A percentile compares a stretch with the other conserved stretches of the same genome.
Evolutionary conservation across 768 basidiomycete species (phyloP).

Genomic region (Panellus pusillus): DNA sequence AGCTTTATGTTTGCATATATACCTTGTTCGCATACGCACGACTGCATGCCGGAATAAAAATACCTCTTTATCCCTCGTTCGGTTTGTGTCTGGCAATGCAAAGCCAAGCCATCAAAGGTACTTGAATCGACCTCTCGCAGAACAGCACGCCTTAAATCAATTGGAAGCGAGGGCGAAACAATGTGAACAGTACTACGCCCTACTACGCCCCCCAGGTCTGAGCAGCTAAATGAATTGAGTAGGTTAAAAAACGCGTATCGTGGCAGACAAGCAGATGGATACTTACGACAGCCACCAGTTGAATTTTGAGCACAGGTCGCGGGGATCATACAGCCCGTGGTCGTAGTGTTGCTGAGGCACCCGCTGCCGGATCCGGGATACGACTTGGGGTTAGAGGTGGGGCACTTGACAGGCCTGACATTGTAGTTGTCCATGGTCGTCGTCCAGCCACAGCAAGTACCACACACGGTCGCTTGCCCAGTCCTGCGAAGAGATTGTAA

Average conservation of each 20-base stretch:
- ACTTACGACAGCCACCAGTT: slow-evolving; percentile 9
- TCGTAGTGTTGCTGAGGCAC: neutral
- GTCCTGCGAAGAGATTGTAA: neutral
- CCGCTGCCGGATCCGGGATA: neutral
- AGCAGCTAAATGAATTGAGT: neutral
- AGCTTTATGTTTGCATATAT: too few species aligned
- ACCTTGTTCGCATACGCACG: too few species aligned
- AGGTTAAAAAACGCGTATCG: neutral
- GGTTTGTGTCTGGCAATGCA: too few species aligned
- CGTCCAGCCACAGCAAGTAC: slow-evolving; percentile 13
- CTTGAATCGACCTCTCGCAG: too few species aligned
- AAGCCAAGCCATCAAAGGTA: too few species aligned
- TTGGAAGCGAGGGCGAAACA: too few species aligned
- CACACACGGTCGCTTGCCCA: slow-evolving; percentile 5
- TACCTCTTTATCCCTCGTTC: too few species aligned
- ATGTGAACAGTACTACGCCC: neutral
- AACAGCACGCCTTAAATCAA: neutral
- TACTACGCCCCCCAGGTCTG: neutral
- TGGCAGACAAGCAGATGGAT: neutral
- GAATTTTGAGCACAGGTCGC: slow-evolving; percentile 2
- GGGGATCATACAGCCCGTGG: neutral
- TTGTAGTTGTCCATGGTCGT: slow-evolving; percentile 1
- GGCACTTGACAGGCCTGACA: slow-evolving; percentile 7
- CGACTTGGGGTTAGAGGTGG: slow-evolving; percentile 4
- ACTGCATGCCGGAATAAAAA: too few species aligned